A percentile compares a stretch with the other conserved stretches of the same genome.
phyloP scores from a whole-genome alignment of 305 asterid genomes.

The Fraxinus sp. region DNA sequence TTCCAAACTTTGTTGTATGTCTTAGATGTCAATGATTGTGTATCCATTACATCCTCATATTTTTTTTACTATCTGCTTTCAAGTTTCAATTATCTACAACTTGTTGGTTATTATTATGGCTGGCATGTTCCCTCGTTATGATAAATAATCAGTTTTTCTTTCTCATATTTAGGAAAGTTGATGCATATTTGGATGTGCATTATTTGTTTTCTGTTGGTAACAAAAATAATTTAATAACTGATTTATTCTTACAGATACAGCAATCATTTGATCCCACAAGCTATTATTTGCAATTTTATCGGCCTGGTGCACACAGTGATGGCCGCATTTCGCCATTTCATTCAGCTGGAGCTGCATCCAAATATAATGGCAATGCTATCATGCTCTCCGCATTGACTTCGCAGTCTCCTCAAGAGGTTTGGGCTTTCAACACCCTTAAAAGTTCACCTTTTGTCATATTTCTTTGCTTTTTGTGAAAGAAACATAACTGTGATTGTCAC shows the following conservation, averaged over 20 bases:
- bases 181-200: constrained; percentile 12
- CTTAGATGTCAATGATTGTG: constrained; percentile 15
- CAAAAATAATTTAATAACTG: background rate
- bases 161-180: background rate
- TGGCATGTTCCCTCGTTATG: background rate
- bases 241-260: constrained; percentile 55
- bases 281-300: constrained; percentile 75
- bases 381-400: constrained; percentile 64
- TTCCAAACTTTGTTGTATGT: constrained; percentile 72
- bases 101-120: background rate
- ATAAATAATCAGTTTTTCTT: background rate
- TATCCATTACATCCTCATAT: constrained; percentile 1
- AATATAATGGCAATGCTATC: constrained; percentile 21
- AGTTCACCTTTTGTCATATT: background rate
- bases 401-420: constrained; percentile 88
- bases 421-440: constrained; percentile 17
- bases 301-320: constrained; percentile 62
- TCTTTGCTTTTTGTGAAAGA: constrained; percentile 7
- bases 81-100: background rate
- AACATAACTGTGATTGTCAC: background rate
- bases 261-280: constrained; percentile 76
- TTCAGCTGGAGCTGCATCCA: constrained; percentile 60
- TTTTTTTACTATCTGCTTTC: background rate
- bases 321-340: constrained; percentile 84
- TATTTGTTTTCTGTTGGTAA: background rate